A percentile compares a stretch with the other conserved stretches of the same genome.
These are phyloP conservation scores for Penicillium maclennaniae DNA, from an alignment of 495 filamentous ascomycete genomes.

Conservation along the genomic window DNA sequence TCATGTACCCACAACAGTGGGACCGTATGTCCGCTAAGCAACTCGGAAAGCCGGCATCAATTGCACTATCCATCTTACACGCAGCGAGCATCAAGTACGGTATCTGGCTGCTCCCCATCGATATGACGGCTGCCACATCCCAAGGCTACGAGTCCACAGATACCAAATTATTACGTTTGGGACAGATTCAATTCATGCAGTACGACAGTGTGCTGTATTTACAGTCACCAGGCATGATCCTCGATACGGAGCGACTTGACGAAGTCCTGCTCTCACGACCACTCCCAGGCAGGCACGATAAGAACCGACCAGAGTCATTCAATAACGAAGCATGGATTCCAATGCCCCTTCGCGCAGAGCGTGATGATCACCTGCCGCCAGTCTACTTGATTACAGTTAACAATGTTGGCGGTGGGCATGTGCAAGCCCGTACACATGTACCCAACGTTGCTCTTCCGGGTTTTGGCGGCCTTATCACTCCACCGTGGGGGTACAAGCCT, in stretches of 20 bases:
- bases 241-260: conserved; percentile 39
- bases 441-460: conserved; percentile 35
- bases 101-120: conserved; percentile 47
- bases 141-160: conserved; percentile 37
- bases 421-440: conserved; percentile 44
- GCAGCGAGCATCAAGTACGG: conserved; percentile 39
- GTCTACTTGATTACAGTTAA: conserved; percentile 45
- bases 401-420: conserved; percentile 29
- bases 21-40: conserved; percentile 27
- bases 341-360: conserved; percentile 36
- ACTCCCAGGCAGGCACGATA: conserved; percentile 35
- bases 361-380: conserved; percentile 33
- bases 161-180: conserved; percentile 40
- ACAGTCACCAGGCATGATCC: conserved; percentile 37
- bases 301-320: conserved; percentile 35
- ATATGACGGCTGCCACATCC: conserved; percentile 36
- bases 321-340: conserved; percentile 46
- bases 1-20: conserved; percentile 49
- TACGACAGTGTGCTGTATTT: conserved; percentile 46
- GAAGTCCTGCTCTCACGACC: conserved; percentile 34
- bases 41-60: conserved; percentile 25
- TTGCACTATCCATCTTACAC: conserved; percentile 35
- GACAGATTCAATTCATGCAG: conserved; percentile 47
- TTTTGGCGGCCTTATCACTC: conserved; percentile 35
- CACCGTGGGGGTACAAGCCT: conserved; percentile 20